Conservation (phyloP, 345 rosid genomes). For the Linum tenue region DNA sequence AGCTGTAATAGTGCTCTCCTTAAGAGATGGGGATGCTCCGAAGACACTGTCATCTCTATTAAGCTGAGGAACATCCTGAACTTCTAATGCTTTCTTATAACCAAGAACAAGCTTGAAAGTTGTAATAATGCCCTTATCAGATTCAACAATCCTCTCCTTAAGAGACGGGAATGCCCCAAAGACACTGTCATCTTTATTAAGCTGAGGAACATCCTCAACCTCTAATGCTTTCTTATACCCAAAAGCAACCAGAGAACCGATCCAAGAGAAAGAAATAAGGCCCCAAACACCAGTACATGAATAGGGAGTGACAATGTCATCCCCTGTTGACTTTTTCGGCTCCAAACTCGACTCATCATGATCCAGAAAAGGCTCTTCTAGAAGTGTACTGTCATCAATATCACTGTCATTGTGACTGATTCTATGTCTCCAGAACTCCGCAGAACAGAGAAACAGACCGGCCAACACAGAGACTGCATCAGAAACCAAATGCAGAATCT, state of each 20-base stretch:
- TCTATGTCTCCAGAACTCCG: slow-evolving; percentile 36
- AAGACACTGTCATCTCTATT: slow-evolving; percentile 36
- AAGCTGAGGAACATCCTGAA: slow-evolving; percentile 61
- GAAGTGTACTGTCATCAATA: slow-evolving; percentile 13
- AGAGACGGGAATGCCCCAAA: slow-evolving; percentile 28
- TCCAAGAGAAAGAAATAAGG: slow-evolving; percentile 52
- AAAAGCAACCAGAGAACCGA: slow-evolving; percentile 42
- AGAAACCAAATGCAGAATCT: slow-evolving; percentile 25
- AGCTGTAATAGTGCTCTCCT: slow-evolving; percentile 30
- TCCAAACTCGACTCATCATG: slow-evolving; percentile 10
- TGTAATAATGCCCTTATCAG: slow-evolving; percentile 26
- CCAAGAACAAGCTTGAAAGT: slow-evolving; percentile 45
- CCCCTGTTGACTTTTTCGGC: slow-evolving; percentile 21
- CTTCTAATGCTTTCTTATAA: slow-evolving; percentile 44
- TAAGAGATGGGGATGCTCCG: slow-evolving; percentile 29
- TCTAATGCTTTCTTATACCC: slow-evolving; percentile 52
- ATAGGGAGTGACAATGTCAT: slow-evolving; percentile 36
- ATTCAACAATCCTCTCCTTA: slow-evolving; percentile 37
- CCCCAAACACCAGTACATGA: slow-evolving; percentile 37
- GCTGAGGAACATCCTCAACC: slow-evolving; percentile 60
- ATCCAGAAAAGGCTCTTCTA: slow-evolving; percentile 45
- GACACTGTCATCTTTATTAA: slow-evolving; percentile 39
- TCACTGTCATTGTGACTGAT: too few species aligned
- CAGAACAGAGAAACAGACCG: slow-evolving; percentile 47
- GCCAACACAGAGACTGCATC: slow-evolving; percentile 41